Base-by-base conservation (phyloP, 306 rosid genomes). In the Dryas drummondii region DNA sequence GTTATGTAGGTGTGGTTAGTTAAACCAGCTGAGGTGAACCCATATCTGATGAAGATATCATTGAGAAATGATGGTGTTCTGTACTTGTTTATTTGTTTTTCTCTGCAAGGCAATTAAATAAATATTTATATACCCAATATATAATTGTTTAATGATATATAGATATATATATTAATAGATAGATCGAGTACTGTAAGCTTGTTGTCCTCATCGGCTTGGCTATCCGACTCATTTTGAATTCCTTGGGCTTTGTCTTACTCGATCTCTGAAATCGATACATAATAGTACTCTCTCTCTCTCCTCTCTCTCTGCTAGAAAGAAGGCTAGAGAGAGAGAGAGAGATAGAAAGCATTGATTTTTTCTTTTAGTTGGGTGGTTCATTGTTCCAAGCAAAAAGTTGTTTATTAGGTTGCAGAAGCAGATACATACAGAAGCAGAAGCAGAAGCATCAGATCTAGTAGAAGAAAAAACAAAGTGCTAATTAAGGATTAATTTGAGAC, bases 371-470 rank as follows among this genome's bases (percentile, higher is more conserved):
- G 84, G 85, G 63, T 75, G 97, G 97, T 90, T 88, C 97, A 70
- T 82, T 90, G 79, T 87, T 85, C 94, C 75, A 91, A 84, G 94
- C 90, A 92, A 90, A 94, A 92, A 88, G 96, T 93, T 86, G 92
- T 81, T 80, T 81, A 84, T 86, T 85, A 88, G 92, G 88, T 88
- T 82, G 93, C 91, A 87, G 94, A 83, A 88, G 84, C 90, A 90
- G 91, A 85, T 82, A 82, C 78, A 85, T 82, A 82, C 78, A 88
- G 85, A 92, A 89, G 97, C 88, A 89, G 96, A 91, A 91, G 83
- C 56, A 57, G 76, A 72, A 46, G 45, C 76, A 72, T 57, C 76
- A 72, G 76, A 57, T 72, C 76, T 72, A 57, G 54, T 55, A 71
- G 65, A 87, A 81, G 77, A 83, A 88, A 84, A 76, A 84, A 88